A percentile compares a stretch with the other conserved stretches of the same genome.
These are phyloP conservation scores for Phytophthora syringae DNA, from an alignment of 352 stramenopile species.

Conservation along the genomic window DNA sequence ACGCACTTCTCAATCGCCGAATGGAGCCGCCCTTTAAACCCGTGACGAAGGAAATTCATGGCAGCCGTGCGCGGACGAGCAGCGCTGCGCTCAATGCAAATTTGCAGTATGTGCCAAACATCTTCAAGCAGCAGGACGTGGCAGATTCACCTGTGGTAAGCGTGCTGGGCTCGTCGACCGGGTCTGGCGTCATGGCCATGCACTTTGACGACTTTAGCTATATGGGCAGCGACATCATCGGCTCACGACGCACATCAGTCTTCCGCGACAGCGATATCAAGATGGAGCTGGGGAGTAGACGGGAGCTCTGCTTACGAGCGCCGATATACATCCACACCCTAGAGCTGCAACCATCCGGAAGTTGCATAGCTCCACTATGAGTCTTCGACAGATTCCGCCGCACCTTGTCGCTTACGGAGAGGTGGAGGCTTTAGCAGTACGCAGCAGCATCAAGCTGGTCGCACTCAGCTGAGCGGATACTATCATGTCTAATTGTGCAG, in stretches of 20 bases:
- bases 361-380: constrained; percentile 29
- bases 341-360: constrained; percentile 30
- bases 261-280: constrained; percentile 87
- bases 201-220: constrained; percentile 91
- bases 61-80: constrained; percentile 51
- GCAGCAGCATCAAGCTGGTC: constrained; percentile 22
- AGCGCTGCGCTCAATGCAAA: constrained; percentile 61
- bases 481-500: constrained; percentile 25
- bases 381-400: constrained; percentile 6
- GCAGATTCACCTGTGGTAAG: constrained; percentile 79
- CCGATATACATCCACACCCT: constrained; percentile 2
- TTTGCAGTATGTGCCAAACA: constrained; percentile 79
- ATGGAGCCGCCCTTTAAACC: constrained; percentile 80
- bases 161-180: constrained; percentile 45
- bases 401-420: constrained; percentile 1
- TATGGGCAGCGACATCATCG: constrained; percentile 89
- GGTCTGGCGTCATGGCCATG: constrained; percentile 74
- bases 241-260: constrained; percentile 79
- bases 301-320: not conserved
- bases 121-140: constrained; percentile 86
- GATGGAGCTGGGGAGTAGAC: constrained; percentile 80
- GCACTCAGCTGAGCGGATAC: constrained; percentile 16
- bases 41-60: constrained; percentile 42
- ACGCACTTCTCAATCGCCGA: constrained; percentile 65
- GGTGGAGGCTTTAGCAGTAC: constrained; percentile 8